Conservation (phyloP, 169 alveolate species). For the Plasmodium coatneyi region DNA sequence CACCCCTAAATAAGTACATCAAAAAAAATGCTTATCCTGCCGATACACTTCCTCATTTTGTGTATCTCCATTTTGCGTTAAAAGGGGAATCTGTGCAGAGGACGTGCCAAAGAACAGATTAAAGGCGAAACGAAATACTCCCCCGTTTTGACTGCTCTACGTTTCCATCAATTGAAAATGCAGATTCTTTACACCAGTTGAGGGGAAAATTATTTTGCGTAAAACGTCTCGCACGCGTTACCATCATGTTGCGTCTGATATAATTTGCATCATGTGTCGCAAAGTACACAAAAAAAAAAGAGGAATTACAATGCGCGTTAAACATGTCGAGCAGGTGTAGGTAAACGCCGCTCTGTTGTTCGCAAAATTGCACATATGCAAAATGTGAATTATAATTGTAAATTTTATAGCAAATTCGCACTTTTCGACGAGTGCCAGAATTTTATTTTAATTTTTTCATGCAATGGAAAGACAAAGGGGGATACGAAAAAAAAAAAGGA, state of each 20-base stretch:
- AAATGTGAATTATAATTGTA: background rate
- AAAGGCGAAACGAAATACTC: background rate
- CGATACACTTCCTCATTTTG: background rate
- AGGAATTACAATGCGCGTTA: background rate
- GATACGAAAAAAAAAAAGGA: background rate
- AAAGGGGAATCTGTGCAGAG: background rate
- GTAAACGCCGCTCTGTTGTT: background rate
- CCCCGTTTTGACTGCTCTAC: background rate
- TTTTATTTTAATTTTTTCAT: background rate
- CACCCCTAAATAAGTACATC: background rate
- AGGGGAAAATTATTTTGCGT: background rate
- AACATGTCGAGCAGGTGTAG: background rate
- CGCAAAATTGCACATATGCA: background rate
- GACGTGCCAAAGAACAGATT: background rate
- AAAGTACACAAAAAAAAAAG: background rate
- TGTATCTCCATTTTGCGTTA: background rate
- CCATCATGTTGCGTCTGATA: background rate
- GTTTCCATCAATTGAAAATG: background rate
- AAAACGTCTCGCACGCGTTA: background rate
- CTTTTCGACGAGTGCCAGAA: background rate
- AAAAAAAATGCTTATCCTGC: background rate
- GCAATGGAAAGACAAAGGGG: background rate
- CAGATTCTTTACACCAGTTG: background rate
- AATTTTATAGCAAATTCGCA: background rate
- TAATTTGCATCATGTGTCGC: background rate